These are phyloP conservation scores for Hyparrhenia diplandra DNA, from an alignment of 176 grass and related monocot species.

Conservation along the genomic window DNA sequence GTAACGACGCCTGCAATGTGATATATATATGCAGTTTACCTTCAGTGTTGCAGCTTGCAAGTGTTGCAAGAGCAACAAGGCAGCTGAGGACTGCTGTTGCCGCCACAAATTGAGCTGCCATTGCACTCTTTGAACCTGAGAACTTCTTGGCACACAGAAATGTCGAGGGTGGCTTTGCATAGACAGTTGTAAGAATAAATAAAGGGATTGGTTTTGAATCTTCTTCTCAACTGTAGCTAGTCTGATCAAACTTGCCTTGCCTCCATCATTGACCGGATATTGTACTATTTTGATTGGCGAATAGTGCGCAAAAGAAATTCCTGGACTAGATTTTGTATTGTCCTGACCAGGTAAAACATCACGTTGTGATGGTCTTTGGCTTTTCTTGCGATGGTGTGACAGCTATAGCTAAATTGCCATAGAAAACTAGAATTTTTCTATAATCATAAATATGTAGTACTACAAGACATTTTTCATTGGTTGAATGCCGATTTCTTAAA, in stretches of 20 bases:
- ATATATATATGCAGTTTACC: not conserved
- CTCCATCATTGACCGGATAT: not conserved
- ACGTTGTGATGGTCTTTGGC: too few relatives aligned
- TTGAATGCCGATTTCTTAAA: too few relatives aligned
- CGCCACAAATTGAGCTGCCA: not conserved
- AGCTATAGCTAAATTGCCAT: not conserved
- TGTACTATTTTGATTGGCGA: not conserved
- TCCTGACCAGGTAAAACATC: not conserved
- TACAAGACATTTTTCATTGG: too few relatives aligned
- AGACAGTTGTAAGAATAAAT: not conserved
- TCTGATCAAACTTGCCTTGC: not conserved
- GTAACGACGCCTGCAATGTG: not conserved
- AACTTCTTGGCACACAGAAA: not conserved
- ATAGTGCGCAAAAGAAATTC: not conserved
- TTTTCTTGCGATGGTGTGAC: not conserved
- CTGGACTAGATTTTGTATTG: not conserved
- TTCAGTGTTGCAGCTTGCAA: conserved; percentile 41
- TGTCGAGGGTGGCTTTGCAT: not conserved
- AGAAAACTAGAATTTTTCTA: not conserved
- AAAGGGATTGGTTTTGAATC: not conserved
- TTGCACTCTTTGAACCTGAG: not conserved
- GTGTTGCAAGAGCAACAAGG: not conserved
- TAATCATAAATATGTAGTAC: not conserved
- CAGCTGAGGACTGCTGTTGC: not conserved
- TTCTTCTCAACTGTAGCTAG: not conserved